Evolutionary conservation across 139 green algal species (phyloP).

Genomic region (Picochlorum costavermella): DNA sequence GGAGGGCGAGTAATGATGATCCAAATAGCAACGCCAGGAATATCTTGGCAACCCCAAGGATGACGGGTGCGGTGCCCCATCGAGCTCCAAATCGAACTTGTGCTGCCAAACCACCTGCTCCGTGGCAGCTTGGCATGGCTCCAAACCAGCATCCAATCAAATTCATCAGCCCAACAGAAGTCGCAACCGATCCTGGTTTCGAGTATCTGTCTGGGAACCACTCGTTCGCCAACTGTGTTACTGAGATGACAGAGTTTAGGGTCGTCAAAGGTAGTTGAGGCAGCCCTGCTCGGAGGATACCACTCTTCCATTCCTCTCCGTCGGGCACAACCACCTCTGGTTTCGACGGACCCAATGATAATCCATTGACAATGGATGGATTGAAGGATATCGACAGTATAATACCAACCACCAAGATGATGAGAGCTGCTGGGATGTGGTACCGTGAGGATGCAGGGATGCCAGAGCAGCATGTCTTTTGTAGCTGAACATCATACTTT

Average conservation of each 20-base stretch:
- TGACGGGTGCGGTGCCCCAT: conserved; percentile 47
- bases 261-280: conserved; percentile 49
- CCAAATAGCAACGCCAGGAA: conserved; percentile 54
- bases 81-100: conserved; percentile 67
- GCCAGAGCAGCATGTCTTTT: no score
- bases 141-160: conserved; percentile 65
- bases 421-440: conserved; percentile 43
- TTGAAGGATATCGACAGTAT: conserved; percentile 28
- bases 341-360: conserved; percentile 40
- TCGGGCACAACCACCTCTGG: conserved; percentile 13
- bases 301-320: conserved; percentile 21
- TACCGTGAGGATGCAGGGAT: neutral
- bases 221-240: conserved; percentile 53
- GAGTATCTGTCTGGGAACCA: conserved; percentile 44
- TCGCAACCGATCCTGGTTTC: conserved; percentile 31
- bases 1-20: conserved; percentile 42
- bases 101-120: conserved; percentile 64
- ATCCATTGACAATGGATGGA: conserved; percentile 20
- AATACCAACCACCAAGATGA: conserved; percentile 57
- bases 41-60: conserved; percentile 65
- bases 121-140: conserved; percentile 70
- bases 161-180: conserved; percentile 65
- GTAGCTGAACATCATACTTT: no score
- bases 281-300: conserved; percentile 25
- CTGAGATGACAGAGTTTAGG: conserved; percentile 73